Conservation (phyloP, 2,329 filamentous ascomycete species). For the Cercospora citrullina region DNA sequence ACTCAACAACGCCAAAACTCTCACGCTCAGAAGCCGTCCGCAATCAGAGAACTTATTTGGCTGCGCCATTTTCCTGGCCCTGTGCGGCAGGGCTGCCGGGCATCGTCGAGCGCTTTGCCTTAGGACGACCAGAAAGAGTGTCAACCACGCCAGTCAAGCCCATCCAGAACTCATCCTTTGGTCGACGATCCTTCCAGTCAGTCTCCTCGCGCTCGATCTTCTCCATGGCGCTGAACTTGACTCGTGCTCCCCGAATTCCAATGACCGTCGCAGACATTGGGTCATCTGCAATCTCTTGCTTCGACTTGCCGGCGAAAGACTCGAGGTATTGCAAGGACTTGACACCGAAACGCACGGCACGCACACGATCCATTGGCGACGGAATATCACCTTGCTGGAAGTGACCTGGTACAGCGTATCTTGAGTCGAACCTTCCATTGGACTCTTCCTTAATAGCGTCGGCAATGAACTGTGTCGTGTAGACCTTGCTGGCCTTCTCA, state of each 20-base stretch:
- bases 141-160: conserved; percentile 78
- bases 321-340: conserved; percentile 94
- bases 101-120: conserved; percentile 24
- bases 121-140: conserved; percentile 69
- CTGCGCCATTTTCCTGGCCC: conserved; percentile 15
- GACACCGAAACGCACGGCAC: conserved; percentile 87
- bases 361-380: conserved; percentile 92
- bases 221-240: conserved; percentile 83
- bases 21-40: conserved; percentile 14
- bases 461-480: conserved; percentile 89
- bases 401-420: conserved; percentile 88
- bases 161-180: conserved; percentile 83
- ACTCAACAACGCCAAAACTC: conserved; percentile 14
- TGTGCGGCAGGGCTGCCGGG: conserved; percentile 23
- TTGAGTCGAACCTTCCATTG: conserved; percentile 85
- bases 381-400: conserved; percentile 93
- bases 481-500: conserved; percentile 87
- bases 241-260: conserved; percentile 84
- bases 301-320: conserved; percentile 65
- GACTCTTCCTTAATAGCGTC: conserved; percentile 95
- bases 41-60: conserved; percentile 9
- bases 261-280: conserved; percentile 77
- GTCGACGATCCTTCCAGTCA: conserved; percentile 88
- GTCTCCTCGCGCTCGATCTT: conserved; percentile 80
- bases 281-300: conserved; percentile 70